A percentile compares a stretch with the other conserved stretches of the same genome.
Conservation (phyloP, 2,329 filamentous ascomycete species). For the Fusarium beomiforme region DNA sequence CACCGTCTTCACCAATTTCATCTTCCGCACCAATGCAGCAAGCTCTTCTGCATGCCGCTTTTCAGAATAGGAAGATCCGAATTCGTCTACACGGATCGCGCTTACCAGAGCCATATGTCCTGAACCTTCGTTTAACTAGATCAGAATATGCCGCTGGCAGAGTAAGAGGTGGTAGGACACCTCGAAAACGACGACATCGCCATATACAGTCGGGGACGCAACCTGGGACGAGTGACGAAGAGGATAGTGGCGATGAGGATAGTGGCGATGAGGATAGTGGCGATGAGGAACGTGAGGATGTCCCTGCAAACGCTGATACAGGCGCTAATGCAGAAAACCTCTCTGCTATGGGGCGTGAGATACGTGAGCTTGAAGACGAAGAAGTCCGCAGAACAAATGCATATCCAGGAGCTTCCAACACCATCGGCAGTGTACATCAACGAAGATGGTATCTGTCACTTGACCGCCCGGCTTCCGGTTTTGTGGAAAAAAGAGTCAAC, state of each 20-base stretch:
- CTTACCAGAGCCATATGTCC: conserved; percentile 63
- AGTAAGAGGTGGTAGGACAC: conserved; percentile 31
- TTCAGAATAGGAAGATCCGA: conserved; percentile 65
- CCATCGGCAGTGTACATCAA: conserved; percentile 74
- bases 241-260: conserved; percentile 23
- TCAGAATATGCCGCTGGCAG: conserved; percentile 52
- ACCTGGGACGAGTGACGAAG: conserved; percentile 40
- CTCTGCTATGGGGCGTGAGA: conserved; percentile 54
- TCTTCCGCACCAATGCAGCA: conserved; percentile 50
- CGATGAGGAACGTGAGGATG: conserved; percentile 21
- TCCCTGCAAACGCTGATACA: conserved; percentile 32
- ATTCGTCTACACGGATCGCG: conserved; percentile 63
- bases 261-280: conserved; percentile 29
- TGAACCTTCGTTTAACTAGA: conserved; percentile 63
- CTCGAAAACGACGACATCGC: conserved; percentile 18
- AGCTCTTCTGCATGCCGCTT: conserved; percentile 61
- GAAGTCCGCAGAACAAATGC: conserved; percentile 69
- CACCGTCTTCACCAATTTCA: conserved; percentile 22
- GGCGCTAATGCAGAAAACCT: conserved; percentile 8
- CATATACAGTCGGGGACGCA: not conserved
- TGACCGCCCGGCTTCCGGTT: conserved; percentile 68
- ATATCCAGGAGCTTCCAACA: conserved; percentile 72
- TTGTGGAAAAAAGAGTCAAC: conserved; percentile 51
- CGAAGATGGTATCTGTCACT: conserved; percentile 73
- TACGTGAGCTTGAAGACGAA: conserved; percentile 60